Evolutionary conservation across 352 stramenopile species (phyloP), one percentile per base, ranked within the genome.

Genomic region (Phytophthora aleatoria): DNA sequence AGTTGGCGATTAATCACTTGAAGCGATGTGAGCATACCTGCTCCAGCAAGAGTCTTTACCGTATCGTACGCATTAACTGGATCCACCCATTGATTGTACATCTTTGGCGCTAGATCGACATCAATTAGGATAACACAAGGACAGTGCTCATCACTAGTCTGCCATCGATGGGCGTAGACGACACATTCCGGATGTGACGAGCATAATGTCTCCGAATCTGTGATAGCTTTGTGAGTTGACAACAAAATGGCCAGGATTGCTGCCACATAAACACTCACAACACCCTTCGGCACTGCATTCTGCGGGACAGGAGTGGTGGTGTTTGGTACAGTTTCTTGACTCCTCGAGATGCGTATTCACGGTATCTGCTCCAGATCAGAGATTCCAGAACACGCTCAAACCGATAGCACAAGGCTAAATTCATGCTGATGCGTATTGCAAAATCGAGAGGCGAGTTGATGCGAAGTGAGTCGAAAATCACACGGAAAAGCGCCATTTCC

Each of bases 1-100:
- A 89, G 27, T 0, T 44, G 53, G 0, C 64, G 64, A 31, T 87
- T 85, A 33, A 81, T 74, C 8, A 87, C 30, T 9, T 81, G 77
- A 38, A 26, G 15, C 39, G n/a, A 24, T 26, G 39, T 45, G n/a
- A 26, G 39, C 39, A 27, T 27, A 3, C 39, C n/a, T 2, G 65
- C 50, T 8, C 60, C 48, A 10, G 66, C 65, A 0, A 81, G 30
- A 0, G 54, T 33, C 3, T 45, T 55, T 1, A 80, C 44, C 15
- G 60, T 61, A 2, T 41, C 5, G 1, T 57, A 68, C 2, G 65
- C 51, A 30, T 77, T 57, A 2, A 58, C 27, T 3, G 66, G 45
- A 24, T 72, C 2, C 5, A 67, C 31, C 65, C 69, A 72, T n/a
- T 77, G 35, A 0, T 58, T 26, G 27, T 72, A 77, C 1, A 52